These are phyloP conservation scores for Russula vinacea DNA, from an alignment of 768 basidiomycete species.

Conservation along the genomic window DNA sequence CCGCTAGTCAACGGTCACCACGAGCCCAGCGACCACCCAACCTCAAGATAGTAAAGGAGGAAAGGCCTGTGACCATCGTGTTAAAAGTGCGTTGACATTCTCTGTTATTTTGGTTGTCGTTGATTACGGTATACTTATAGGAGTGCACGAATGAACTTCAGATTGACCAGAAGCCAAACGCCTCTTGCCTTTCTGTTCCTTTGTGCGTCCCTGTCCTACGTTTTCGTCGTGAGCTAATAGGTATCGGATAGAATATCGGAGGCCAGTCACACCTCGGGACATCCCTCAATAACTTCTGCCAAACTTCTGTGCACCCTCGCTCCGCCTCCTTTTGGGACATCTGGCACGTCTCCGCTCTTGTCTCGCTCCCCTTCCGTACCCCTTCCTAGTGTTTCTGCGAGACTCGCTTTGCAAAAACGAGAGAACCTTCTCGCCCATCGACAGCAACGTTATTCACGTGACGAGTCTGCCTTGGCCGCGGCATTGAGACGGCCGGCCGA, in stretches of 20 bases:
- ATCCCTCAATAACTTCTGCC: slow-evolving; percentile 8
- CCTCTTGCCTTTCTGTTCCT: slow-evolving; percentile 10
- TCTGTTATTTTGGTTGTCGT: not conserved
- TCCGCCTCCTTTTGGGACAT: not conserved
- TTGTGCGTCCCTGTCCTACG: slow-evolving; percentile 5
- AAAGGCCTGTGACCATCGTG: slow-evolving; percentile 2
- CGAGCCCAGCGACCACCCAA: slow-evolving; percentile 12
- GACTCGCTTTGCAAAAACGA: slow-evolving; percentile 10
- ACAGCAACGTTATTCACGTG: slow-evolving; percentile 25
- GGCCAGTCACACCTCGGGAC: not conserved
- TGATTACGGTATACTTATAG: not conserved
- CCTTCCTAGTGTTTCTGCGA: not conserved
- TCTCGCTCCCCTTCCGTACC: not conserved
- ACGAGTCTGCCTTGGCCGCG: slow-evolving; percentile 16
- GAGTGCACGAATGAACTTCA: slow-evolving; percentile 18
- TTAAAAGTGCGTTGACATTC: slow-evolving; percentile 12
- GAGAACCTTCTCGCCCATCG: slow-evolving; percentile 3
- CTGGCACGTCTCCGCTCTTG: not conserved
- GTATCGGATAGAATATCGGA: slow-evolving; percentile 12
- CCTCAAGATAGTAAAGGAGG: slow-evolving; percentile 19
- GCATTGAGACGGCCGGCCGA: slow-evolving; percentile 10
- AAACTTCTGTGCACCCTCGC: not conserved
- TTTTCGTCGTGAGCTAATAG: not conserved
- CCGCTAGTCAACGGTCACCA: slow-evolving; percentile 1
- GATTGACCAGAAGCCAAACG: slow-evolving; percentile 1